These are phyloP conservation scores for Erysimum pusillum DNA, from an alignment of 441 rosid species.

Conservation along the genomic window DNA sequence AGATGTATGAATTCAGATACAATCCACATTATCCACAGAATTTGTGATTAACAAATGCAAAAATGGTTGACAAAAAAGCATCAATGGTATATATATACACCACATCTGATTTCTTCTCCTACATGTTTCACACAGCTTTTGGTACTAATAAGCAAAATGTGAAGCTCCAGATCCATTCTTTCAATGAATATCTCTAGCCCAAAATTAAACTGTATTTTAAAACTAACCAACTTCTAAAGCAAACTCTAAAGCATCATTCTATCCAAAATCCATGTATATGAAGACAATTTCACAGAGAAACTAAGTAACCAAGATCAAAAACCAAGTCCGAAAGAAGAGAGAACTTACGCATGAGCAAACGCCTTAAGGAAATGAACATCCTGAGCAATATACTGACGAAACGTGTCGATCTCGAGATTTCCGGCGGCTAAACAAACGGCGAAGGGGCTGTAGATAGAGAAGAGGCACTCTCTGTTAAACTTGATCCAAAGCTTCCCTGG, in stretches of 20 bases:
- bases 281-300: not conserved
- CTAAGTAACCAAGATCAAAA: not conserved
- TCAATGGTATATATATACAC: constrained; percentile 10
- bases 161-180: constrained; percentile 30
- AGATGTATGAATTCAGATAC: not conserved
- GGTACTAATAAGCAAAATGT: constrained; percentile 12
- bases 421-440: constrained; percentile 84
- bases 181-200: not conserved
- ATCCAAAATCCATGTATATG: constrained; percentile 1
- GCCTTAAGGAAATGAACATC: constrained; percentile 88
- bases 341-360: constrained; percentile 84
- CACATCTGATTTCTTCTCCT: constrained; percentile 11
- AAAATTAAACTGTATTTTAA: not conserved
- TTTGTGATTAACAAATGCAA: not conserved
- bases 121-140: constrained; percentile 2
- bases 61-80: constrained; percentile 19
- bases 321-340: not conserved
- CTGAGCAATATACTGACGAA: constrained; percentile 84
- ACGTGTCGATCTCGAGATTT: constrained; percentile 73
- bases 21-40: constrained; percentile 3
- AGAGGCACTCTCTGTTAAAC: constrained; percentile 64
- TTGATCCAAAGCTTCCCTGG: constrained; percentile 80
- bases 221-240: not conserved
- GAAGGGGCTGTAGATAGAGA: constrained; percentile 63
- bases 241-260: constrained; percentile 1